Evolutionary conservation across 371 early-diverging fungal species (phyloP), one percentile per base, ranked within the genome.

Genomic region (Mucor circinelloides): DNA sequence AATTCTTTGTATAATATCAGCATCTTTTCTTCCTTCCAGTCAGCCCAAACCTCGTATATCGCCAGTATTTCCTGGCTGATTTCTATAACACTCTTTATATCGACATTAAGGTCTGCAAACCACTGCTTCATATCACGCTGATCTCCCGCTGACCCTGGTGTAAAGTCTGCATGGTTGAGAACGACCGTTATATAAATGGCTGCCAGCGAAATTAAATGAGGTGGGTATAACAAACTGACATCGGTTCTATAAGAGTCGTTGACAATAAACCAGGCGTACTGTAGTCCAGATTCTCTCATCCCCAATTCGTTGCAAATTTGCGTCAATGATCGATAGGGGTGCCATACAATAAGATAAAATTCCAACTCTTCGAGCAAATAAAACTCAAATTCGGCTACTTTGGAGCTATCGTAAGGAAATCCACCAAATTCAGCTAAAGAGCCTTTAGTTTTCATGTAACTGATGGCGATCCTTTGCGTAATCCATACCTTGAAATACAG

Each of bases 371-470:
- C 96, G 48, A 97, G 60, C 34, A 97, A 70, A 66, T 95, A 94
- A 75, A 93, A 94, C 71, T 97, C 97, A 76, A 92, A 94, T 58
- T 95, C 96, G 40, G 95, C 95, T 55, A 97, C 86, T 68, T 90
- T 86, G 15, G 84, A 74, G 38, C 88, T 82, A 25, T 93, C 94
- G 67, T 93, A 95, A 0, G 87, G 84, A 64, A 93, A 93, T 31
- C 80, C 82, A 28, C 81, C 81, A 73, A 82, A 77, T 27, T 84
- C 83, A 19, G 67, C 78, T 64, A 21, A 25, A 38, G 13, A 44
- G 3, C 1, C 0, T 23, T 42, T 34, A 9, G 9, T 34, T 23
- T 59, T 44, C 25, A 13, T 25, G 50, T 50, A 10, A 6, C 23
- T 23, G 13, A 50, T 27, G 12, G 9, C 23, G 3, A 4, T 13